phyloP scores from a whole-genome alignment of 768 basidiomycete species.

The Pleurotus salmoneostramineus region DNA sequence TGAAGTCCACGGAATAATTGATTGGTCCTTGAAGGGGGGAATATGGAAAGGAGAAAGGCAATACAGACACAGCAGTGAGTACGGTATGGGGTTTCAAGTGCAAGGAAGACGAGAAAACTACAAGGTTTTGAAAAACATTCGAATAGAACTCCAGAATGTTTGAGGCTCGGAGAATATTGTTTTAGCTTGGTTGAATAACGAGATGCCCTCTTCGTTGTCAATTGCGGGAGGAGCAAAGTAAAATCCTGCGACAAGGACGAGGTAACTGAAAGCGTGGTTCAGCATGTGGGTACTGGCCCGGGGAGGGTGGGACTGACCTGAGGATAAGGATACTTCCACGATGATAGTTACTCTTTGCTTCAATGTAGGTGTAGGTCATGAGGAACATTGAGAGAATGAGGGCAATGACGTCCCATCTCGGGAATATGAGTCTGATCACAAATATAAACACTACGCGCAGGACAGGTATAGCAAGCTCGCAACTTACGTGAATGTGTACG shows the following conservation, averaged over 20 bases:
- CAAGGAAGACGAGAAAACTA: slow-evolving; percentile 11
- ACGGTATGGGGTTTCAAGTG: neutral
- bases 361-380: slow-evolving; percentile 98
- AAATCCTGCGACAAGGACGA: slow-evolving; percentile 89
- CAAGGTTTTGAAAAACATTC: slow-evolving; percentile 26
- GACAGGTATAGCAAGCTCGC: neutral
- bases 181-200: slow-evolving; percentile 15
- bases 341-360: slow-evolving; percentile 98
- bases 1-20: neutral
- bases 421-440: slow-evolving; percentile 81
- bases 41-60: neutral
- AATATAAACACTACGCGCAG: slow-evolving; percentile 45
- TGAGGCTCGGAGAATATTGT: slow-evolving; percentile 32
- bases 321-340: slow-evolving; percentile 93
- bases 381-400: slow-evolving; percentile 96
- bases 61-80: neutral
- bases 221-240: slow-evolving; percentile 74
- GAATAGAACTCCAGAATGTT: slow-evolving; percentile 32
- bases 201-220: slow-evolving; percentile 33
- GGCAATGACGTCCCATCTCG: slow-evolving; percentile 95
- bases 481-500: slow-evolving; percentile 91
- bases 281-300: neutral
- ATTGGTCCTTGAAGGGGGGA: neutral
- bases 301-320: slow-evolving; percentile 49
- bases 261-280: slow-evolving; percentile 53